Evolutionary conservation across 371 early-diverging fungal species (phyloP).

Genomic region (Rhizopus stolonifer): DNA sequence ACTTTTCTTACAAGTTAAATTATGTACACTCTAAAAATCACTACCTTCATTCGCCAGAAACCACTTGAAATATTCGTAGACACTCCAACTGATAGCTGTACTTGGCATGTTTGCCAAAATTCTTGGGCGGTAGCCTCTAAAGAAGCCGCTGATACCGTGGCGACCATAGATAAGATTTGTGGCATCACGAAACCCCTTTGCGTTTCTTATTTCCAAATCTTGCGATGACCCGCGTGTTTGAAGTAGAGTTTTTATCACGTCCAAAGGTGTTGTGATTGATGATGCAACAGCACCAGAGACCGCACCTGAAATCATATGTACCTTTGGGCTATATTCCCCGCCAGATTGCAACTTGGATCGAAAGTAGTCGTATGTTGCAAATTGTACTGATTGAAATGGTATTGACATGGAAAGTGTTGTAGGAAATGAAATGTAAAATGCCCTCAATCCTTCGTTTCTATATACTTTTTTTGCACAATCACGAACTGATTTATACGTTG

Average conservation of each 20-base stretch:
- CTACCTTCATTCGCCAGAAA: conserved; percentile 30
- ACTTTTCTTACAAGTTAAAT: too few relatives aligned
- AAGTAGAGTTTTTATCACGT: conserved; percentile 88
- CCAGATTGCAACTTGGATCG: conserved; percentile 73
- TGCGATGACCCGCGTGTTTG: conserved; percentile 80
- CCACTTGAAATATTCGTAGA: conserved; percentile 86
- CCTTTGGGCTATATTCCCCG: conserved; percentile 74
- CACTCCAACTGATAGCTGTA: conserved; percentile 93
- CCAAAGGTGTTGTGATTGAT: conserved; percentile 86
- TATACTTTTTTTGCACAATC: conserved; percentile 74
- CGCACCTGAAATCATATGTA: conserved; percentile 85
- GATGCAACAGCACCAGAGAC: conserved; percentile 87
- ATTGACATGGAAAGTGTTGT: conserved; percentile 92
- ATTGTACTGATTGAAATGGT: conserved; percentile 93
- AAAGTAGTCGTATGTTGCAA: conserved; percentile 84
- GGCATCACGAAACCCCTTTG: conserved; percentile 71
- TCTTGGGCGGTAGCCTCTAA: conserved; percentile 75
- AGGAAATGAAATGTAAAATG: conserved; percentile 94
- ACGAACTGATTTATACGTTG: conserved; percentile 62
- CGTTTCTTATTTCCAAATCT: conserved; percentile 65
- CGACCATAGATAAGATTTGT: conserved; percentile 68
- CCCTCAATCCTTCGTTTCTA: conserved; percentile 74
- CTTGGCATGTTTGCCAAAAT: conserved; percentile 85
- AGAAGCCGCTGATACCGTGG: conserved; percentile 77
- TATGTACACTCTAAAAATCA: conserved; percentile 6